Evolutionary conservation across 257 asterid species (phyloP), one percentile per base, ranked within the genome.

Genomic region (Prunella vulgaris): DNA sequence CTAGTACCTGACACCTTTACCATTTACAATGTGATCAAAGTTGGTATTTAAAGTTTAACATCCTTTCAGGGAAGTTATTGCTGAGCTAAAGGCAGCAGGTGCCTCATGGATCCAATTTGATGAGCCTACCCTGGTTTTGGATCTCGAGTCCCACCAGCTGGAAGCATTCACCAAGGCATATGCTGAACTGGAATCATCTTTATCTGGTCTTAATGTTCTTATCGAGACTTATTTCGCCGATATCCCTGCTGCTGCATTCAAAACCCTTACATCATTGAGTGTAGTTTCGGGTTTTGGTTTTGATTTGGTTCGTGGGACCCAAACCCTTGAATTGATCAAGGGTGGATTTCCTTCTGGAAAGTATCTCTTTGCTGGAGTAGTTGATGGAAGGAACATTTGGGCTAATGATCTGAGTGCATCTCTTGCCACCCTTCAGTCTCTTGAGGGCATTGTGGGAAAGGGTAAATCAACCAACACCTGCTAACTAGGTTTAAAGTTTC

Each of bases 361-460:
- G 60, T 88, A 84, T 87, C 85, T 93, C 57, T 90, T 90, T 76
- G 99, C 99, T 28, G 99, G 97, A 72, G 88, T 90, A 61, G 99
- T 93, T 79, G 99, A 93, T 44, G 99, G 99, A 73, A 93, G 99
- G 84, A 93, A 93, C 83, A 87, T 93, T 68, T 93, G 99, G 99
- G 99, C 99, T 64, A 93, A 93, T 79, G 95, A 93, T 78, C 89
- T 90, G 60, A 64, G 77, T 66, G 81, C 88, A 80, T 90, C 99
- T 71, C 86, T 88, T 63, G 64, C 62, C 54, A 80, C 78, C 77
- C 82, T 93, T 69, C 53, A 85, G 53, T 64, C 90, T 66, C 96
- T 93, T 60, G 99, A 88, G 79, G 80, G 87, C 79, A 70, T 87
- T 51, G 99, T 93, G 1, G 97, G 97, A 77, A 90, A 93, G 82